Base-by-base conservation (phyloP, 73 alveolate genomes). In the Paramecium biaurelia region DNA sequence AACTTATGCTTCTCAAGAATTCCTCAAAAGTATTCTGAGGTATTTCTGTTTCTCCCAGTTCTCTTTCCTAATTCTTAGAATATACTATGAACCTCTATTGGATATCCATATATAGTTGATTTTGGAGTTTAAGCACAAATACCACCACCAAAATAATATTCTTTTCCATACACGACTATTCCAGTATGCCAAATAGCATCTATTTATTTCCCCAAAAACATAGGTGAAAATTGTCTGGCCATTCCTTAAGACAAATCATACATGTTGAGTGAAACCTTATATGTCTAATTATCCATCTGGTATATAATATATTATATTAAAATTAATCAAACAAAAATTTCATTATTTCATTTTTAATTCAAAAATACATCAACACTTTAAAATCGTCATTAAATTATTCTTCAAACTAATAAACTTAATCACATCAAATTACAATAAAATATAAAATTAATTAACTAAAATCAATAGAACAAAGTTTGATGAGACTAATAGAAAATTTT, bases 141-240 rank as follows among this genome's bases (percentile, higher is more conserved):
- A 3, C 99, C 99, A 1, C 99, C 99, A 18, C 99, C 99, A 85
- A 94, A 98, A 94, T 92, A 98, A 95, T 93, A 98, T 93, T 98
- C 99, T 34, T 95, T 97, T 20, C 99, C 99, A 92, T 85, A 97
- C 35, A 97, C 99, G 21, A 95, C 98, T 5, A 98, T 93, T 23
- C 98, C 98, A 6, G 99, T 96, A 85, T 98, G 99, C 99, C 99
- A 98, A 34, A 98, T 95, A 9, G 99, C 99, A 9, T 98, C 99
- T 24, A 98, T 94, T 49, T 96, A 93, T 57, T 93, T 95, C 24
- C 99, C 99, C 12, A 98, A 72, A 43, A 97, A 82, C 85, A 87
- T 82, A 38, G 96, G 95, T 28, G 99, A 94, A 85, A 98, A 89
- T 32, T 94, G 76, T 58, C 84, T 96, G 30, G 99, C 99, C 96